Base-by-base conservation (phyloP, 352 stramenopile species). In the Globisporangium solare region DNA sequence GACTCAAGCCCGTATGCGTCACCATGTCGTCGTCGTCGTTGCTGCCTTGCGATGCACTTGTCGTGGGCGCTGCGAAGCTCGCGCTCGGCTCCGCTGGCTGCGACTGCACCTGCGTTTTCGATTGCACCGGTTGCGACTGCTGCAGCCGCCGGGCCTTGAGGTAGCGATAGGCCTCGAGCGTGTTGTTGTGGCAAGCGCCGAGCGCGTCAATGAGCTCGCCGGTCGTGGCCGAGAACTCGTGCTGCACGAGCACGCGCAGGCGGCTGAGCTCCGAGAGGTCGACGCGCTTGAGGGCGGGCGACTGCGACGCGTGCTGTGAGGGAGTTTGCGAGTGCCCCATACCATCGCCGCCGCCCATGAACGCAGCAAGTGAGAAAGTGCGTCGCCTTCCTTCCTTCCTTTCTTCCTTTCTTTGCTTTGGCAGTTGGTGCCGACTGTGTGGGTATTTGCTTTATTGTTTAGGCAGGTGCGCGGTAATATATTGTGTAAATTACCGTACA, bases 181-280 rank as follows among this genome's bases (percentile, higher is more conserved):
- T 72, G 52, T 64, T 71, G 60, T 85, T 76, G 56, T 75, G 57
- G 32, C 67, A 77, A 22, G 60, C 61, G 27, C 51, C 58, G 56
- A 89, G 61, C 32, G 79, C 81, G 43, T 54, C 59, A 24, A 72
- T 47, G 8, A 88, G 68, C 47, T 92, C 73, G 21, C 78, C 66
- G 4, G 51, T 77, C 39, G 39, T 18, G 13, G 49, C 75, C 27
- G 76, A 50, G 52, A 88, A 86, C 46, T 92, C 79, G 66, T 86
- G 79, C 51, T 69, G 71, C 48, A 76, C 65, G 42, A 89, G 67
- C 65, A 83, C 64, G 52, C 74, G 73, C 45, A 89, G 71, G 37
- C 70, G 73, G 57, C 84, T 64, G n/a, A 89, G 58, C 47, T 77
- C 66, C 6, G 68, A 57, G 42, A 84, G 61, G 58, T 76, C 68